Percentiles rank a stretch among this genome's conserved stretches.
These are phyloP conservation scores for Suillus subalutaceus DNA, from an alignment of 768 basidiomycete genomes.

Conservation along the genomic window DNA sequence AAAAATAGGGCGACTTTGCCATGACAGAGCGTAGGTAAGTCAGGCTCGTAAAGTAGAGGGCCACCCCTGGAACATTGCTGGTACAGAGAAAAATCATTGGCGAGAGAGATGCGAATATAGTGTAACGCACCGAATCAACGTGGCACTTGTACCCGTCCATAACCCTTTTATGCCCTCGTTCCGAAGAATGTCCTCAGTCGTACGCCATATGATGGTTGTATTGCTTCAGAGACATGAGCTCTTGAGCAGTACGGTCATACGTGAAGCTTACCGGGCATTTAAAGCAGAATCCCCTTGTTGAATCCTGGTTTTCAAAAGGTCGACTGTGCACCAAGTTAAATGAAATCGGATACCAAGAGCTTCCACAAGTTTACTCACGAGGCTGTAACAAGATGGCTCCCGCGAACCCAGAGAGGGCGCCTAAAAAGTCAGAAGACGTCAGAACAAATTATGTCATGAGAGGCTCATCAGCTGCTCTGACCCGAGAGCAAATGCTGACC, in stretches of 20 bases:
- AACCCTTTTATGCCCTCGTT: constrained; percentile 70
- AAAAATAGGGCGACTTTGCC: constrained; percentile 74
- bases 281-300: constrained; percentile 72
- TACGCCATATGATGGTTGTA: constrained; percentile 47
- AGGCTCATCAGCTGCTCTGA: not conserved
- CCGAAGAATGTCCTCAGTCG: constrained; percentile 58
- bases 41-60: constrained; percentile 86
- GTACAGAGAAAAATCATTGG: constrained; percentile 9
- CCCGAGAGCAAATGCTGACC: constrained; percentile 34
- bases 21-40: constrained; percentile 80
- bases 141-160: constrained; percentile 88
- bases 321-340: constrained; percentile 50
- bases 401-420: constrained; percentile 77
- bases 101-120: not conserved
- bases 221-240: constrained; percentile 28
- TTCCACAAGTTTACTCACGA: constrained; percentile 45
- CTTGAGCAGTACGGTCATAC: constrained; percentile 2
- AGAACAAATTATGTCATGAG: not conserved
- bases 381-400: constrained; percentile 79
- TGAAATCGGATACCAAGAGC: not conserved
- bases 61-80: constrained; percentile 93
- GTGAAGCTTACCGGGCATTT: constrained; percentile 39
- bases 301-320: constrained; percentile 89
- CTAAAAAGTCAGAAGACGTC: constrained; percentile 36
- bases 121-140: constrained; percentile 62